These are phyloP conservation scores for Saposhnikovia divaricata DNA, from an alignment of 129 eudicot genomes.

Conservation along the genomic window DNA sequence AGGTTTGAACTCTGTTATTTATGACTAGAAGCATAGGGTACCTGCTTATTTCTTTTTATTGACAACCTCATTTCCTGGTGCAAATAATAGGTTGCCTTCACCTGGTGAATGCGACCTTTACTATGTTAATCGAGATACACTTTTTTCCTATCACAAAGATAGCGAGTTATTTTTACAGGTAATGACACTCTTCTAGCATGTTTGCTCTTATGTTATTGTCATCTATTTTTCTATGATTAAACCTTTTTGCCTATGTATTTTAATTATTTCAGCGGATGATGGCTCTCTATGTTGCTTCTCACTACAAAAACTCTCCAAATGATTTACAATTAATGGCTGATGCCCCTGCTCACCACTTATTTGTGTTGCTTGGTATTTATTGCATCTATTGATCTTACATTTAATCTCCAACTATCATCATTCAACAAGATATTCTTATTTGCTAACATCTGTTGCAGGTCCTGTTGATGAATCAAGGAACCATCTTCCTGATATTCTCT, in stretches of 20 bases:
- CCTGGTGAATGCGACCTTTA: slow-evolving; percentile 87
- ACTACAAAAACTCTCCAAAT: slow-evolving; percentile 93
- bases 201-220: neutral
- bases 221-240: neutral
- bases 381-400: neutral
- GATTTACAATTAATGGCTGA: slow-evolving; percentile 95
- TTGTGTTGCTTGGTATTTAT: slow-evolving; percentile 76
- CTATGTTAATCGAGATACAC: slow-evolving; percentile 94
- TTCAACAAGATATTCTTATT: neutral
- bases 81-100: slow-evolving; percentile 68
- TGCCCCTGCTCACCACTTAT: slow-evolving; percentile 96
- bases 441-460: slow-evolving; percentile 34
- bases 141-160: slow-evolving; percentile 92
- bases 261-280: slow-evolving; percentile 78
- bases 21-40: slow-evolving; percentile 11
- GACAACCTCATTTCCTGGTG: slow-evolving; percentile 13
- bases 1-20: slow-evolving; percentile 34
- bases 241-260: slow-evolving; percentile 10
- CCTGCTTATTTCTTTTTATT: neutral
- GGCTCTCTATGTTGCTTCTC: slow-evolving; percentile 97
- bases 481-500: slow-evolving; percentile 91
- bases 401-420: neutral
- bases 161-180: slow-evolving; percentile 93
- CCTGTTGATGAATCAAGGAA: slow-evolving; percentile 92
- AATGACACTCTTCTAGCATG: neutral